Base-by-base conservation (phyloP, 179 eudicot species). In the Heliamphora pulchella region DNA sequence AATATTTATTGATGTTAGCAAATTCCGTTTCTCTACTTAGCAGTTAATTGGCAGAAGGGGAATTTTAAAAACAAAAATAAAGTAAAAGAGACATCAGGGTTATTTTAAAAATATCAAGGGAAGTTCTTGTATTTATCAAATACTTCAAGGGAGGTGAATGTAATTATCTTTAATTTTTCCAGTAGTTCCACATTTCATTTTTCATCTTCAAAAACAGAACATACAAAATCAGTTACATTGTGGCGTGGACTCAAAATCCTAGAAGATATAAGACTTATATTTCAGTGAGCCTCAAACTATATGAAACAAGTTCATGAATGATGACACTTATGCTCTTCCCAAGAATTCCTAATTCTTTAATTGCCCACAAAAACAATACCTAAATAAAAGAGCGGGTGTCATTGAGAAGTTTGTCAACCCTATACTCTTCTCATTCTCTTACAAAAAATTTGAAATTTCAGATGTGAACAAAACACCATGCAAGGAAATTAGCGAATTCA, bases 201-300 rank as follows among this genome's bases (percentile, higher is more conserved):
- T 70, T 20, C 47, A n/a, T n/a, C 73, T 70, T 70, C 74, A 47
- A 47, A 70, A 70, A 22, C 74, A 71, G 74, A 47, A 43, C n/a
- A 68, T 43, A 8, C 31, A 71, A 47, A 5, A 31, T 47, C 18
- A 17, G 54, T 46, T 71, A 5, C 47, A 4, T 14, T 3, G 51
- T 48, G 1, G 1, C 8, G 5, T 20, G 15, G 20, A 69, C 15
- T 69, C 53, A 44, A 70, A 48, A 47, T 71, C 55, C 5, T 48
- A 9, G 3, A 48, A 47, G 20, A 3, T 17, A 1, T 13, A 70
- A 46, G 48, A 43, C 48, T 6, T 47, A n/a, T 70, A 3, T 54
- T n/a, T 13, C 7, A 14, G 22, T 47, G 73, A 69, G 15, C 51
- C 44, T 20, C 18, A 3, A 8, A 46, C 17, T 9, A 14, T 46